Evolutionary conservation across 371 early-diverging fungal genomes (phyloP), one percentile per base, ranked within the genome.

Genomic region (Syncephalastrum contaminatum): DNA sequence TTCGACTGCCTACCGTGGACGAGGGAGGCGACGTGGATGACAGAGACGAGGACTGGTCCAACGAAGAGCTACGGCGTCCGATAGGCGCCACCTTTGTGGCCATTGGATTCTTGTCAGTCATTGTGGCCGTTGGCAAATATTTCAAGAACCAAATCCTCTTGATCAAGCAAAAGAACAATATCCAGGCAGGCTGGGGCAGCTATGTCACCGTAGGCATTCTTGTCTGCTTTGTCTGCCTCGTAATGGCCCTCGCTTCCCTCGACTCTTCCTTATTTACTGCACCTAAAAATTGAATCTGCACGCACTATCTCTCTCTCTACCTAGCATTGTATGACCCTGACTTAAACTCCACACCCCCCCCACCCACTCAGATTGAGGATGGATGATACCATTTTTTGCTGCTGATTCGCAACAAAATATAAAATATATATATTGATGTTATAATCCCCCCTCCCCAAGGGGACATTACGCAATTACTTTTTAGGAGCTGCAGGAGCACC

Each of bases 151-250:
- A 75, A 41, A 27, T 14, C 14, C n/a, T 63, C 7, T 45, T 78
- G 42, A 51, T 63, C 0, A 58, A 63, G 7, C 62, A 70, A 45
- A 57, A 59, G 18, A 65, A 63, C 15, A 56, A 55, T 48, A 60
- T 78, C 12, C 64, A 69, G 44, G 67, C 70, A 16, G 78, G 78
- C 0, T 73, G 75, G 75, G 61, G 64, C 2, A 66, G 66, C 43
- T 73, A 63, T 47, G 40, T 64, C 15, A 50, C 67, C 40, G 63
- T 68, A 7, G 63, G 48, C 7, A 48, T 66, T 1, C 41, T 78
- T 15, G 62, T 63, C 48, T 14, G 49, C 13, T 66, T 77, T 58
- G 72, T 63, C 4, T 73, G 73, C 48, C 52, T 60, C 2, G 54
- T 73, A 43, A 74, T 74, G 73, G 60, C 74, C 3, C 19, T 72